Evolutionary conservation across 75 land plant genomes (phyloP).

Genomic region (Picea glauca): DNA sequence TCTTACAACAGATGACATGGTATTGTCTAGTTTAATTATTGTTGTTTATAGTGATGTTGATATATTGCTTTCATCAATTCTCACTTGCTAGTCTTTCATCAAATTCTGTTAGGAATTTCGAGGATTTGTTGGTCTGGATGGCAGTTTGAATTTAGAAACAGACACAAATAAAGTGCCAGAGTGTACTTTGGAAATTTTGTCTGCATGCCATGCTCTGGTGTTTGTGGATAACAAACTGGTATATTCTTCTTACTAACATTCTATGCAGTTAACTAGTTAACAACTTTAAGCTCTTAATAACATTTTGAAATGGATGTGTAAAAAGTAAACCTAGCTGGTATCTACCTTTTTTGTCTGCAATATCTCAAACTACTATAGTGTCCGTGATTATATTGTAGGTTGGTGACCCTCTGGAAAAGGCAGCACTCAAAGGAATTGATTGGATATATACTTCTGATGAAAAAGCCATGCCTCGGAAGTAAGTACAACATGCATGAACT

Average conservation of each 20-base stretch:
- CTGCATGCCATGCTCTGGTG: conserved; percentile 95
- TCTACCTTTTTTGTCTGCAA: not conserved
- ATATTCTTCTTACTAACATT: conserved; percentile 1
- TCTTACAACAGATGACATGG: conserved; percentile 99
- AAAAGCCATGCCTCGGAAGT: conserved; percentile 93
- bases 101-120: conserved; percentile 68
- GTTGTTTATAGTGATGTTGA: conserved; percentile 3
- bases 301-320: not conserved
- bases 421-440: conserved; percentile 95
- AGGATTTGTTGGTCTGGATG: conserved; percentile 70
- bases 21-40: conserved; percentile 17
- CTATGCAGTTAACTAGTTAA: no score
- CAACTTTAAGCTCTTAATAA: not conserved
- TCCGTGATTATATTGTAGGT: conserved; percentile 46
- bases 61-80: not conserved
- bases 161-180: conserved; percentile 60
- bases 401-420: conserved; percentile 99
- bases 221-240: conserved; percentile 97
- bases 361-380: not conserved
- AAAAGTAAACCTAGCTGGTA: not conserved
- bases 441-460: conserved; percentile 98
- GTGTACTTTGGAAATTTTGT: conserved; percentile 64
- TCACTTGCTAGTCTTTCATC: not conserved
- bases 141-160: conserved; percentile 48
- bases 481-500: conserved; percentile 9